These are phyloP conservation scores for Amorphotheca resinae DNA, from an alignment of 495 filamentous ascomycete genomes.

Conservation along the genomic window DNA sequence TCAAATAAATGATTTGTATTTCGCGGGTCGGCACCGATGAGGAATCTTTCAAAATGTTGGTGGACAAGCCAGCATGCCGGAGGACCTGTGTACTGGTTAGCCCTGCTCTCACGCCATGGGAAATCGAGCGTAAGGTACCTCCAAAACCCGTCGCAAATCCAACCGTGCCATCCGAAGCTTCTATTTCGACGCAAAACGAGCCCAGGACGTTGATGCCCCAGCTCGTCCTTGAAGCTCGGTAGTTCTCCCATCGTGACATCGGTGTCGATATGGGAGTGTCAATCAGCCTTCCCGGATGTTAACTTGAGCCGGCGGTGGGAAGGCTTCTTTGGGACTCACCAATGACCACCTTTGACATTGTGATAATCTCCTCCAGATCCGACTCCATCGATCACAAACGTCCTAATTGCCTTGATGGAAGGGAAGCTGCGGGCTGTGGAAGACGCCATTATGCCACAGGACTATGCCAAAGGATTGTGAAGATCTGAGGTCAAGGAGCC, in stretches of 20 bases:
- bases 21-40: conserved; percentile 77
- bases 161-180: conserved; percentile 76
- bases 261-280: conserved; percentile 85
- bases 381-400: conserved; percentile 73
- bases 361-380: conserved; percentile 87
- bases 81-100: conserved; percentile 34
- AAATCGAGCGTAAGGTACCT: too few relatives aligned
- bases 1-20: conserved; percentile 84
- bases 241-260: conserved; percentile 79
- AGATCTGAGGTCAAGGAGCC: too few relatives aligned
- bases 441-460: conserved; percentile 27
- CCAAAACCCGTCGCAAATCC: conserved; percentile 91
- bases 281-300: conserved; percentile 45
- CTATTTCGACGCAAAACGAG: conserved; percentile 87
- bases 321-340: conserved; percentile 30
- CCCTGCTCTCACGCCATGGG: too few relatives aligned
- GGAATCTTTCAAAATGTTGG: conserved; percentile 82
- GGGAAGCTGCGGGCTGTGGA: conserved; percentile 39
- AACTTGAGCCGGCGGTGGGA: neutral
- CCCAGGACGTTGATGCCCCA: conserved; percentile 95
- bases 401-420: conserved; percentile 67
- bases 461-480: too few relatives aligned
- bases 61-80: conserved; percentile 87
- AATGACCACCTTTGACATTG: conserved; percentile 88
- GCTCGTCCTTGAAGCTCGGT: conserved; percentile 72